Percentiles rank a stretch among this genome's conserved stretches.
These are phyloP conservation scores for Zarea fungicola DNA, from an alignment of 2,329 filamentous ascomycete genomes.

Conservation along the genomic window DNA sequence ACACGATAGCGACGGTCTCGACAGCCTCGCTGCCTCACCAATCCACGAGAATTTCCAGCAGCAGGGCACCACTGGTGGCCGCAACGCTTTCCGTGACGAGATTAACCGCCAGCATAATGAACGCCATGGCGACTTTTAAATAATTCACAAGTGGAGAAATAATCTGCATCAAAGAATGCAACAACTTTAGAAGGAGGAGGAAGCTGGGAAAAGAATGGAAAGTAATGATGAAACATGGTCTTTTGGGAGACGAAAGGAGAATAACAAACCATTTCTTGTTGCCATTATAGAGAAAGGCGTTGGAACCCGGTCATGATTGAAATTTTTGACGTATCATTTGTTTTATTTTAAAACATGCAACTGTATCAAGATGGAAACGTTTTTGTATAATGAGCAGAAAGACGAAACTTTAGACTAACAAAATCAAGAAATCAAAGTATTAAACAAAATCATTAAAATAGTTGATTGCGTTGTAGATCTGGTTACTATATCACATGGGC, in stretches of 20 bases:
- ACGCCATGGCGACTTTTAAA: constrained; percentile 21
- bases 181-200: background rate
- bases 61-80: constrained; percentile 27
- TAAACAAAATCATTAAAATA: too few relatives aligned
- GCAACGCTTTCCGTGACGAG: constrained; percentile 47
- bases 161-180: background rate
- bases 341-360: too few relatives aligned
- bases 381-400: too few relatives aligned
- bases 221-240: background rate
- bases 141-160: background rate
- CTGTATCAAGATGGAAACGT: too few relatives aligned
- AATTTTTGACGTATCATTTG: background rate
- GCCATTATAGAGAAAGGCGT: constrained; percentile 3
- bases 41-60: constrained; percentile 37
- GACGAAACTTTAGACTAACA: too few relatives aligned
- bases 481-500: too few relatives aligned
- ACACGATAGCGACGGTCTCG: constrained; percentile 46
- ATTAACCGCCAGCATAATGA: constrained; percentile 41
- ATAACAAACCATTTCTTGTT: background rate
- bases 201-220: background rate
- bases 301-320: constrained; percentile 6
- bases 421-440: too few relatives aligned
- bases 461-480: too few relatives aligned
- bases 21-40: constrained; percentile 44
- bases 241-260: background rate